Evolutionary conservation across 75 land plant genomes (phyloP), one percentile per base, ranked within the genome.

Genomic region (Selaginella tamariscina): DNA sequence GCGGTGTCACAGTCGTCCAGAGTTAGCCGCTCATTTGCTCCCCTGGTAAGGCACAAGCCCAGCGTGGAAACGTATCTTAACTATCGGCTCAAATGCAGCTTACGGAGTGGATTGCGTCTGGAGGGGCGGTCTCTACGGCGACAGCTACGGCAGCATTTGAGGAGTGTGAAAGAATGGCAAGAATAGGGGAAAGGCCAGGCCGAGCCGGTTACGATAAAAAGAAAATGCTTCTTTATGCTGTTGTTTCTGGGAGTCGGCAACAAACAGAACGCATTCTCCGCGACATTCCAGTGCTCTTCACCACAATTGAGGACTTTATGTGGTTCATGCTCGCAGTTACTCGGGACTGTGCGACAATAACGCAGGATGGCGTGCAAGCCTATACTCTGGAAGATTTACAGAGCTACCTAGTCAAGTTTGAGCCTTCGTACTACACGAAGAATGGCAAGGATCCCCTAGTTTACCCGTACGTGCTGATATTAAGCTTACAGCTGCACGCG

Each of bases 361-460:
- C 72, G 26, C 72, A 60, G 68, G 84, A 83, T 63, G 88, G 86
- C 2, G 70, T 75, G 64, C 74, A 72, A 55, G 81, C 90, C 27
- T 89, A 94, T 68, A 94, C 72, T 65, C 54, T 94, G 32, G 96
- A 89, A 63, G 98, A 94, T 78, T 78, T 94, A 66, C 98, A 94
- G 73, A 72, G 54, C 59, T 94, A 94, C 70, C 75, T 94, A 56
- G 83, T 80, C 60, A 89, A 90, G 70, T 94, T 94, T 74, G 95
- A 94, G 55, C 81, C 98, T 24, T 82, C 96, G 23, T 85, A 94
- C 75, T 94, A 94, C 70, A 94, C 98, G n/a, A 89, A 88, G 63
- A 94, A 90, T 77, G 98, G 98, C 24, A 94, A 90, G 75, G 98
- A 94, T 59, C 98, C 98, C 26, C 62, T 94, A 64, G 98, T 94